These are phyloP conservation scores for Penicillium maclennaniae DNA, from an alignment of 495 filamentous ascomycete genomes.

Conservation along the genomic window DNA sequence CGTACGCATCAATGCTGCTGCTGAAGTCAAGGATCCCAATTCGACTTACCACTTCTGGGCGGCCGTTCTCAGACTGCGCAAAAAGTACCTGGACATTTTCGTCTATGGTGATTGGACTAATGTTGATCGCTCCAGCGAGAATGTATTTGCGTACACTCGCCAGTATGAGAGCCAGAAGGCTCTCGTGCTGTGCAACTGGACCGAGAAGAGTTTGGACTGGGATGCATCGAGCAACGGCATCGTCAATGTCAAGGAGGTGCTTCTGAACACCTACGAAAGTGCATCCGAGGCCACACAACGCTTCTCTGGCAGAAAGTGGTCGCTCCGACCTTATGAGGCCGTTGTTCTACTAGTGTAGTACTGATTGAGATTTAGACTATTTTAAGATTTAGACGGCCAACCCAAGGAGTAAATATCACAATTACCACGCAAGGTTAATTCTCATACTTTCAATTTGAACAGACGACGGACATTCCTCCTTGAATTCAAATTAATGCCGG, in stretches of 20 bases:
- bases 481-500: too few relatives aligned
- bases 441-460: not conserved
- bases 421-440: not conserved
- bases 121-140: constrained; percentile 41
- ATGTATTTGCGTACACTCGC: constrained; percentile 47
- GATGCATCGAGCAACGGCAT: constrained; percentile 34
- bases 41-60: constrained; percentile 53
- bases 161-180: constrained; percentile 40
- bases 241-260: constrained; percentile 28
- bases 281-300: constrained; percentile 19
- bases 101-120: constrained; percentile 59
- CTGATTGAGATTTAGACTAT: too few relatives aligned
- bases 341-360: constrained; percentile 27
- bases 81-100: constrained; percentile 53
- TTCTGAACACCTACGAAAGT: constrained; percentile 42
- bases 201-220: constrained; percentile 37
- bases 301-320: constrained; percentile 28
- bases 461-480: too few relatives aligned
- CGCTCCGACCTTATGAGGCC: constrained; percentile 40
- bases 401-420: not conserved
- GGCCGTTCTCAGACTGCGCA: constrained; percentile 49
- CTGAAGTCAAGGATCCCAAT: constrained; percentile 40
- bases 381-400: too few relatives aligned
- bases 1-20: constrained; percentile 45
- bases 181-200: constrained; percentile 53